Evolutionary conservation across 2,329 filamentous ascomycete species (phyloP).

Genomic region (Drechmeria coniospora): DNA sequence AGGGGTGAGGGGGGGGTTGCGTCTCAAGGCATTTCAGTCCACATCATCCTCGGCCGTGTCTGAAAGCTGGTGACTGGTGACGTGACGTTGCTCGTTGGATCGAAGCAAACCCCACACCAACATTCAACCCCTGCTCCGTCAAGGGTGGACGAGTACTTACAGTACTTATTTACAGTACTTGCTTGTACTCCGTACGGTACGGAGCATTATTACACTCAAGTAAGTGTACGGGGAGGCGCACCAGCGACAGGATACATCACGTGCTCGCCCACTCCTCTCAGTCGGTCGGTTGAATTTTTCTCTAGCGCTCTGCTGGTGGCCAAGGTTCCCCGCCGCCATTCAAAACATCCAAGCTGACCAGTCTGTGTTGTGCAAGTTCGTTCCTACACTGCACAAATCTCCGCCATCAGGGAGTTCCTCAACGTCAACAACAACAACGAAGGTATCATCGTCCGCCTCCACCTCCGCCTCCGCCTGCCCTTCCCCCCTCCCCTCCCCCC

Average conservation of each 20-base stretch:
- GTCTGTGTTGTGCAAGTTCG: conserved; percentile 17
- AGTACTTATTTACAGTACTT: no score
- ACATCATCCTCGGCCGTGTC: no score
- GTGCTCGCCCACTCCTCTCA: conserved; percentile 10
- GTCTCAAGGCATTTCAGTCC: no score
- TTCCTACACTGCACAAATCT: conserved; percentile 18
- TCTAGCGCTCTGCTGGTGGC: conserved; percentile 19
- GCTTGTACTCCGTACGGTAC: no score
- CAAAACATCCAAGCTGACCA: conserved; percentile 25
- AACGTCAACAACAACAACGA: no score
- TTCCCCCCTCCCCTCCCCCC: conserved; percentile 9
- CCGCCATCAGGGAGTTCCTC: conserved; percentile 10
- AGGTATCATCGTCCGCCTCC: conserved; percentile 7
- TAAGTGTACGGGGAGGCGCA: conserved; percentile 4
- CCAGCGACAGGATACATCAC: conserved; percentile 18
- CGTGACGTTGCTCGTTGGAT: no score
- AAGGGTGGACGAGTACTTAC: no score
- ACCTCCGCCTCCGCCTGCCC: conserved; percentile 11
- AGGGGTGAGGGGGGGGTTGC: no score
- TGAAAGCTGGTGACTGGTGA: no score
- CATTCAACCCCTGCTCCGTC: no score
- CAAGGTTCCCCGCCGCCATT: conserved; percentile 25
- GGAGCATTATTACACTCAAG: no score
- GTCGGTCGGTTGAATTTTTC: conserved; percentile 28
- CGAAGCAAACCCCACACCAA: no score